phyloP scores from a whole-genome alignment of 176 grass and related monocot genomes.

The Neostapfia colusana region DNA sequence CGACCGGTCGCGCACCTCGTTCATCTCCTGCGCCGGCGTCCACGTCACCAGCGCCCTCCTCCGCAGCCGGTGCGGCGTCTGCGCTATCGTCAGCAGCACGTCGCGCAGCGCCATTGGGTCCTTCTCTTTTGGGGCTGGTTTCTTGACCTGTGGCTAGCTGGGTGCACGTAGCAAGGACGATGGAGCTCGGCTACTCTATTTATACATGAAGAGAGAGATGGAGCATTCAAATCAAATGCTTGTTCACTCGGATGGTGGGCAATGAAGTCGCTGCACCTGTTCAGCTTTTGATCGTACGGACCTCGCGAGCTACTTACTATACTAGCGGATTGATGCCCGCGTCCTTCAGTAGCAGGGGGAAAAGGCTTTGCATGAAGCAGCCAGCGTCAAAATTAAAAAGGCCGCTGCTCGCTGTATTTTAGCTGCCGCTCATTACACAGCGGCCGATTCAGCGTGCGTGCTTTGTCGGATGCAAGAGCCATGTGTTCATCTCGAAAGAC shows the following conservation, averaged over 20 bases:
- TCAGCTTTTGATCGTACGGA: constrained; percentile 15
- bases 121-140: not conserved
- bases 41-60: constrained; percentile 66
- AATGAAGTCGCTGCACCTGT: constrained; percentile 29
- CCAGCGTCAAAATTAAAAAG: constrained; percentile 22
- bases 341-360: constrained; percentile 7
- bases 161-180: constrained; percentile 8
- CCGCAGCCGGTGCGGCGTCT: constrained; percentile 61
- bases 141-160: not conserved
- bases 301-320: not conserved
- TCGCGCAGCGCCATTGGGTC: constrained; percentile 44
- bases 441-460: constrained; percentile 11
- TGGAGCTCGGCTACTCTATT: constrained; percentile 14
- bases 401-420: not conserved
- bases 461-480: constrained; percentile 14
- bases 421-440: constrained; percentile 20
- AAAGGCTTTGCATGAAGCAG: constrained; percentile 25
- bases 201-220: constrained; percentile 2
- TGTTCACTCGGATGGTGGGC: constrained; percentile 35
- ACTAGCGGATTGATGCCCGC: constrained; percentile 14
- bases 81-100: constrained; percentile 55
- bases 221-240: constrained; percentile 38
- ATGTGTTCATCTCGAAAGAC: constrained; percentile 26
- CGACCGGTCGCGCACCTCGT: constrained; percentile 69
- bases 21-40: constrained; percentile 85